These are phyloP conservation scores for Coccomyxa sp. DNA, from an alignment of 139 green algal species.

Conservation along the genomic window DNA sequence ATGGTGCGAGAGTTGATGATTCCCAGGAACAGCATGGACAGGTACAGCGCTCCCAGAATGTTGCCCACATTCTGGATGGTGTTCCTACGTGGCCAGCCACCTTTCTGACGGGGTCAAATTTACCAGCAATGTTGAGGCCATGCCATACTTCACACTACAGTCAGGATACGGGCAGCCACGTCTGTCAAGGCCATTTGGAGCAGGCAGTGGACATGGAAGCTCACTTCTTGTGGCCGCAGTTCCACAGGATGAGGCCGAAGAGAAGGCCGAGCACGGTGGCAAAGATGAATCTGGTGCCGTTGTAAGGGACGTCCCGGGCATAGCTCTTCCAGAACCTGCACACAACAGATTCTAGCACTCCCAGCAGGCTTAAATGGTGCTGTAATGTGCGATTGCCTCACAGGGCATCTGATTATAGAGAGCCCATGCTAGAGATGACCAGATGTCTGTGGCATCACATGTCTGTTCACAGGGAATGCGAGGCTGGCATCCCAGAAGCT, in stretches of 20 bases:
- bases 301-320: slow-evolving; percentile 5
- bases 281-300: slow-evolving; percentile 26
- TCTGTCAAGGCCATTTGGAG: neutral
- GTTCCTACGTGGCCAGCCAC: neutral
- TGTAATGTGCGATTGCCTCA: neutral
- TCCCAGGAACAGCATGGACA: slow-evolving; percentile 45
- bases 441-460: neutral
- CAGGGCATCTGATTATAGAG: too few species aligned
- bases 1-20: slow-evolving; percentile 42
- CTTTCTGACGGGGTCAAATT: too few species aligned
- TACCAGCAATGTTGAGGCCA: too few species aligned
- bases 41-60: slow-evolving; percentile 44
- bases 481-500: neutral
- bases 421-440: too few species aligned
- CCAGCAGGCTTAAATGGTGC: neutral
- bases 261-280: slow-evolving; percentile 30
- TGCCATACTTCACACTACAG: too few species aligned
- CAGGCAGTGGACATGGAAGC: neutral
- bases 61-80: slow-evolving; percentile 36
- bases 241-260: slow-evolving; percentile 35
- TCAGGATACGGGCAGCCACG: too few species aligned
- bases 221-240: slow-evolving; percentile 20
- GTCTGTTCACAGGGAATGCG: neutral
- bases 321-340: slow-evolving; percentile 16
- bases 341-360: neutral